Evolutionary conservation across 495 filamentous ascomycete species (phyloP).

Genomic region (Penicillium ucsense): DNA sequence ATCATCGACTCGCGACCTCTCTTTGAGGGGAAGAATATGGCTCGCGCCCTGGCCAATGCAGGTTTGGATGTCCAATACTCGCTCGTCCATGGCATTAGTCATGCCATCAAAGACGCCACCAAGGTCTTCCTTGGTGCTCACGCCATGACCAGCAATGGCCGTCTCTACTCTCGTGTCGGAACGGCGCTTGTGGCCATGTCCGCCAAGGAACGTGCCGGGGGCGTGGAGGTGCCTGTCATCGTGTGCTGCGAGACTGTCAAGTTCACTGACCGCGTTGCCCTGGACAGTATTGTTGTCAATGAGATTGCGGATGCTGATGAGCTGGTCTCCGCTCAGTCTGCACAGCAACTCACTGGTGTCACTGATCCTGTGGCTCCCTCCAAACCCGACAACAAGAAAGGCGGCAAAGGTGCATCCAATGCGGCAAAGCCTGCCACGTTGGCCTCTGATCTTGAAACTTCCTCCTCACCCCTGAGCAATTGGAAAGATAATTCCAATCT

Average conservation of each 20-base stretch:
- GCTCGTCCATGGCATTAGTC: slow-evolving; percentile 62
- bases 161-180: slow-evolving; percentile 76
- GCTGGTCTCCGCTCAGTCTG: slow-evolving; percentile 30
- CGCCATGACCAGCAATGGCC: slow-evolving; percentile 82
- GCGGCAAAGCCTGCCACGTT: slow-evolving; percentile 16
- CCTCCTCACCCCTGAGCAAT: slow-evolving; percentile 35
- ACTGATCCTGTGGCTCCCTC: slow-evolving; percentile 20
- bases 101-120: slow-evolving; percentile 61
- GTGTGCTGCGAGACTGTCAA: slow-evolving; percentile 94
- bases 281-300: slow-evolving; percentile 87
- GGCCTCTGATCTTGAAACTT: slow-evolving; percentile 7
- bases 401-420: slow-evolving; percentile 20
- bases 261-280: slow-evolving; percentile 81
- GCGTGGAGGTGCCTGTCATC: slow-evolving; percentile 63
- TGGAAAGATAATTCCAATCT: slow-evolving; percentile 55
- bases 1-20: slow-evolving; percentile 76
- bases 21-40: slow-evolving; percentile 69
- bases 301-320: slow-evolving; percentile 72
- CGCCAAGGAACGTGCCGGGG: slow-evolving; percentile 54
- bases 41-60: slow-evolving; percentile 51
- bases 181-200: slow-evolving; percentile 85
- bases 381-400: slow-evolving; percentile 25
- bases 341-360: slow-evolving; percentile 30
- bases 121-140: slow-evolving; percentile 84
- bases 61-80: slow-evolving; percentile 74